These are phyloP conservation scores for Xylaria grammica DNA, from an alignment of 495 filamentous ascomycete genomes.

Conservation along the genomic window DNA sequence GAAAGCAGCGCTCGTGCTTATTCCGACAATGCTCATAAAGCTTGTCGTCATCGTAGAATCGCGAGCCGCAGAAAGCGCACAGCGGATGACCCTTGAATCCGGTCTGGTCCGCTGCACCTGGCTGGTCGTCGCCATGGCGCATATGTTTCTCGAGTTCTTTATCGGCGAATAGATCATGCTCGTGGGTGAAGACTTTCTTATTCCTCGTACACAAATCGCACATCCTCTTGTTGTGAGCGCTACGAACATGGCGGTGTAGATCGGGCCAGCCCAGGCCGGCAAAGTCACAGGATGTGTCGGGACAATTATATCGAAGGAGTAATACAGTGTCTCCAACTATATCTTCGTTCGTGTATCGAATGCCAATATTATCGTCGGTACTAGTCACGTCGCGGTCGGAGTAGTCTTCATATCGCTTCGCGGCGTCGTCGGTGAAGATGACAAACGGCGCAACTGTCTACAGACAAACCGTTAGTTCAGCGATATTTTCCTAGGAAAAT, in stretches of 20 bases:
- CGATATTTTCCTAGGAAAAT: neutral
- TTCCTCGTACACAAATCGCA: conserved; percentile 93
- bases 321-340: conserved; percentile 88
- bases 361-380: conserved; percentile 82
- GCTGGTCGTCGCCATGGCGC: conserved; percentile 86
- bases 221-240: conserved; percentile 82
- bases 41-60: conserved; percentile 97
- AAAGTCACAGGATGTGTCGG: conserved; percentile 80
- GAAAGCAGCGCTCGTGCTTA: conserved; percentile 91
- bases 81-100: conserved; percentile 96
- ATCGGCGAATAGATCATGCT: conserved; percentile 91
- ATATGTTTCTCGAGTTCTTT: conserved; percentile 85
- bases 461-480: conserved; percentile 21
- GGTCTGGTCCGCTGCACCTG: conserved; percentile 88
- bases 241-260: conserved; percentile 87
- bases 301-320: conserved; percentile 94
- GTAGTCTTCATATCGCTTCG: conserved; percentile 85
- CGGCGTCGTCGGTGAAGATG: conserved; percentile 84
- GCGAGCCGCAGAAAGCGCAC: conserved; percentile 86
- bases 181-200: conserved; percentile 98
- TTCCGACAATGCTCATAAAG: conserved; percentile 89
- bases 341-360: conserved; percentile 82
- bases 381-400: conserved; percentile 70
- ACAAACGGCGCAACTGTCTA: conserved; percentile 83
- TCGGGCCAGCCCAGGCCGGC: conserved; percentile 93